Percentiles rank a stretch among this genome's conserved stretches.
Evolutionary conservation across 306 rosid species (phyloP).

Genomic region (Nissolia schottii): DNA sequence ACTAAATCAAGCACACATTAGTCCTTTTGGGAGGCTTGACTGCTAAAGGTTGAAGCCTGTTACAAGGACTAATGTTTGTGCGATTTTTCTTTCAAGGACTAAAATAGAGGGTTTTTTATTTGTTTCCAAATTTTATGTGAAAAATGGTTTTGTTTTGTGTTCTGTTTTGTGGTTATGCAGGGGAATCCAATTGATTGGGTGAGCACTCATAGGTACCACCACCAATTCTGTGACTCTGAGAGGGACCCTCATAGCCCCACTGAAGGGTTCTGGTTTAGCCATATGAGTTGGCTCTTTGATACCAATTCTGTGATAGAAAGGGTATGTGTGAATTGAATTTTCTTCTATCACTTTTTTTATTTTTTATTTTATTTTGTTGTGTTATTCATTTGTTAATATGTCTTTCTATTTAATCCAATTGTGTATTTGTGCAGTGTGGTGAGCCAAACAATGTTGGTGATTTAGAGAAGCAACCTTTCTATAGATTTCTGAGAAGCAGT

Average conservation of each 20-base stretch:
- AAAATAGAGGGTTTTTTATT: no score
- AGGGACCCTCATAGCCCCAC: slow-evolving; percentile 90
- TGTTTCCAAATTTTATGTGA: not conserved
- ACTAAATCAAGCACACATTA: no score
- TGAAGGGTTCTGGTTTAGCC: slow-evolving; percentile 96
- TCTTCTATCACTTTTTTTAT: not conserved
- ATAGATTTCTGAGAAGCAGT: slow-evolving; percentile 55
- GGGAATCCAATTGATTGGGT: slow-evolving; percentile 95
- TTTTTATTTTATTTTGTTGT: no score
- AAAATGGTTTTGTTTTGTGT: not conserved
- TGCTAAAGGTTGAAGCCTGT: no score
- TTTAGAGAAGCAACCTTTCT: slow-evolving; percentile 73
- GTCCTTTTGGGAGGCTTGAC: no score
- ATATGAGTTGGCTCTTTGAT: slow-evolving; percentile 87
- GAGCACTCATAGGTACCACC: slow-evolving; percentile 87
- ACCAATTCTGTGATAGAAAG: slow-evolving; percentile 47
- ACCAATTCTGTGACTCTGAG: slow-evolving; percentile 86
- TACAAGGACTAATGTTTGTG: no score
- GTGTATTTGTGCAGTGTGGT: slow-evolving; percentile 60
- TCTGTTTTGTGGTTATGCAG: slow-evolving; percentile 33
- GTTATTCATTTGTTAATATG: no score
- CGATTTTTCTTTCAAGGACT: no score
- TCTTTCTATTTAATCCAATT: not conserved
- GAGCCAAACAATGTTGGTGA: slow-evolving; percentile 65
- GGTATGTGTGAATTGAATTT: slow-evolving; percentile 35